Percentiles rank a stretch among this genome's conserved stretches.
These are phyloP conservation scores for Termitomyces sp. DNA, from an alignment of 768 basidiomycete genomes.

Conservation along the genomic window DNA sequence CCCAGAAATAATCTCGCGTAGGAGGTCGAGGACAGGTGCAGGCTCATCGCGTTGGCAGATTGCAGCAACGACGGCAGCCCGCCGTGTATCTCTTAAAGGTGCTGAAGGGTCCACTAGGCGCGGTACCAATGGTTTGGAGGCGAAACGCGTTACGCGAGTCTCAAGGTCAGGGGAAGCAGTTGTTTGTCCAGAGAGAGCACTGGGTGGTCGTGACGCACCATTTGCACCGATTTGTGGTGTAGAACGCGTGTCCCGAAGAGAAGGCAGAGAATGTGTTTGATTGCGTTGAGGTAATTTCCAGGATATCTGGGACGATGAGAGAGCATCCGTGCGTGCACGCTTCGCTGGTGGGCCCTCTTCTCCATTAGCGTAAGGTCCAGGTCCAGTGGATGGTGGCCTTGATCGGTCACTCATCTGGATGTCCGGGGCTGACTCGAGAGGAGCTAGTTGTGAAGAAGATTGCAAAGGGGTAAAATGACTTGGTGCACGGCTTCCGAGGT, in stretches of 20 bases:
- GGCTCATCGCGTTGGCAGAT: slow-evolving; percentile 73
- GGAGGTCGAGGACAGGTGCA: slow-evolving; percentile 49
- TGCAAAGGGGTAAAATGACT: slow-evolving; percentile 16
- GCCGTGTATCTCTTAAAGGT: slow-evolving; percentile 49
- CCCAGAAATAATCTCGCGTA: slow-evolving; percentile 58
- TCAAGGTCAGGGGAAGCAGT: slow-evolving; percentile 38
- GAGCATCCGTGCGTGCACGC: slow-evolving; percentile 56
- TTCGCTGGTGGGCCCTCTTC: slow-evolving; percentile 69
- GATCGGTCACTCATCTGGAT: slow-evolving; percentile 41
- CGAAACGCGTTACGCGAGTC: slow-evolving; percentile 49
- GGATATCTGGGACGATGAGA: slow-evolving; percentile 28
- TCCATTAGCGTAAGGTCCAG: slow-evolving; percentile 44
- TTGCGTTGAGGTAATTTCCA: slow-evolving; percentile 27
- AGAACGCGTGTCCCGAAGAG: slow-evolving; percentile 18
- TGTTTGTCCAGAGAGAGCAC: slow-evolving; percentile 31
- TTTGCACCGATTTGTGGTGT: slow-evolving; percentile 31
- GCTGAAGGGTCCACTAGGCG: slow-evolving; percentile 50
- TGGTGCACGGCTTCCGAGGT: slow-evolving; percentile 22
- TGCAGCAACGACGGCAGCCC: slow-evolving; percentile 57
- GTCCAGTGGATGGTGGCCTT: slow-evolving; percentile 45
- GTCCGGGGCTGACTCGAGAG: slow-evolving; percentile 31
- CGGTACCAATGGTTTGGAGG: slow-evolving; percentile 57
- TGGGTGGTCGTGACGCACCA: slow-evolving; percentile 44
- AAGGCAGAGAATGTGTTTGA: slow-evolving; percentile 25
- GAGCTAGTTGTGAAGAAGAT: slow-evolving; percentile 18